Evolutionary conservation across 2,329 filamentous ascomycete genomes (phyloP).

Genomic region (Talaromyces sp.): DNA sequence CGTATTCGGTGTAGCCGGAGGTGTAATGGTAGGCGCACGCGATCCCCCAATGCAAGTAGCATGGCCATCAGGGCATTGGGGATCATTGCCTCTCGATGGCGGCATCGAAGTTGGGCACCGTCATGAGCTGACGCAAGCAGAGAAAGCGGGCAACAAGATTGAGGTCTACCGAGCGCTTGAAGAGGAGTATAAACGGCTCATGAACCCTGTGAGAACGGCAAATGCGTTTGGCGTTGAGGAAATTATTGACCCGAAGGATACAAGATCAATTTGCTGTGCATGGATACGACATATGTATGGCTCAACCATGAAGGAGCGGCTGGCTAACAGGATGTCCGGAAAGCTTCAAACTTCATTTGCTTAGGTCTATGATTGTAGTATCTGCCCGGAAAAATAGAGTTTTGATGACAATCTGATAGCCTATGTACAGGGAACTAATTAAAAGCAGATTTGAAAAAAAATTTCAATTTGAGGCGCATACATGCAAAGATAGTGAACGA

Average conservation of each 20-base stretch:
- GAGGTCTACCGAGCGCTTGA: not conserved
- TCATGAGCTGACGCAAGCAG: not conserved
- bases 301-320: not conserved
- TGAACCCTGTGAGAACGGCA: not conserved
- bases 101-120: conserved; percentile 32
- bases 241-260: not conserved
- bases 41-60: conserved; percentile 59
- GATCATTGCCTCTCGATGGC: conserved; percentile 59
- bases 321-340: not conserved
- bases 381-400: no score
- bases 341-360: not conserved
- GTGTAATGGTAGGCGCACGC: conserved; percentile 60
- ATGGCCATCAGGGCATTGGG: conserved; percentile 63
- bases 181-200: not conserved
- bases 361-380: not conserved
- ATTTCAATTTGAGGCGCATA: no score
- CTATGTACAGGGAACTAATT: not conserved
- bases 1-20: conserved; percentile 62
- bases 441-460: no score
- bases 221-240: not conserved
- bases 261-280: not conserved
- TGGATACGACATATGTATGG: not conserved
- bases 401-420: not conserved
- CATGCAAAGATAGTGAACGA: not conserved
- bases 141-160: not conserved